These are phyloP conservation scores for Stropharia rugosoannulata DNA, from an alignment of 768 basidiomycete species.

Conservation along the genomic window DNA sequence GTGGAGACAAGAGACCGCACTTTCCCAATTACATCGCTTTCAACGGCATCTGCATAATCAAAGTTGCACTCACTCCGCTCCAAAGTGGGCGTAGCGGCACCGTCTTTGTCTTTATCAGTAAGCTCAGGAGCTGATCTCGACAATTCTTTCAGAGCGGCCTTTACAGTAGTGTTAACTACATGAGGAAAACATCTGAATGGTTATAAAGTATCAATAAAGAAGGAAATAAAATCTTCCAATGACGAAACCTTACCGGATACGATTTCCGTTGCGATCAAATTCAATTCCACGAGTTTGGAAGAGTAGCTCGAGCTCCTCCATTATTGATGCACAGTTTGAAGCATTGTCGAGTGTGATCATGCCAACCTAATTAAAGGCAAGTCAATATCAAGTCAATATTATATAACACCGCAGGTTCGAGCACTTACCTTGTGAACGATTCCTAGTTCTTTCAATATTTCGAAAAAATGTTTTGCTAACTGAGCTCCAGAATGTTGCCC, in stretches of 20 bases:
- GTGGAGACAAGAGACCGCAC: conserved; percentile 25
- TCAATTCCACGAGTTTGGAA: conserved; percentile 17
- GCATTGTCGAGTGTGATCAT: conserved; percentile 35
- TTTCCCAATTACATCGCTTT: conserved; percentile 22
- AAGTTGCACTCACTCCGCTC: not conserved
- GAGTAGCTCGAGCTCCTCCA: conserved; percentile 23
- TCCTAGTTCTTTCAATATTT: conserved; percentile 22
- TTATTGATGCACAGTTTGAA: conserved; percentile 31
- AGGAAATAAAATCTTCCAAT: too few relatives aligned
- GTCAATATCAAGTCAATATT: not conserved
- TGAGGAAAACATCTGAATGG: conserved; percentile 30
- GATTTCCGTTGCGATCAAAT: conserved; percentile 20
- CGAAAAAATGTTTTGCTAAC: conserved; percentile 21
- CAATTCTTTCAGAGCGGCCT: conserved; percentile 26
- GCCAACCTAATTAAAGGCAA: conserved; percentile 17
- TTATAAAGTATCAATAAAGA: too few relatives aligned
- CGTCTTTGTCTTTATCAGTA: conserved; percentile 1
- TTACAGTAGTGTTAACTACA: conserved; percentile 28
- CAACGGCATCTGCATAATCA: conserved; percentile 20
- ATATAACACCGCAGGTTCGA: not conserved
- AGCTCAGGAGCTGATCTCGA: conserved; percentile 12
- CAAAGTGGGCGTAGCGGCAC: too few relatives aligned
- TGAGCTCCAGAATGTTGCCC: conserved; percentile 29
- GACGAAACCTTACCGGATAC: conserved; percentile 24
- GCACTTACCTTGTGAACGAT: conserved; percentile 19